Conservation (phyloP, 2,329 filamentous ascomycete genomes). For the Cladobotryum mycophilum region DNA sequence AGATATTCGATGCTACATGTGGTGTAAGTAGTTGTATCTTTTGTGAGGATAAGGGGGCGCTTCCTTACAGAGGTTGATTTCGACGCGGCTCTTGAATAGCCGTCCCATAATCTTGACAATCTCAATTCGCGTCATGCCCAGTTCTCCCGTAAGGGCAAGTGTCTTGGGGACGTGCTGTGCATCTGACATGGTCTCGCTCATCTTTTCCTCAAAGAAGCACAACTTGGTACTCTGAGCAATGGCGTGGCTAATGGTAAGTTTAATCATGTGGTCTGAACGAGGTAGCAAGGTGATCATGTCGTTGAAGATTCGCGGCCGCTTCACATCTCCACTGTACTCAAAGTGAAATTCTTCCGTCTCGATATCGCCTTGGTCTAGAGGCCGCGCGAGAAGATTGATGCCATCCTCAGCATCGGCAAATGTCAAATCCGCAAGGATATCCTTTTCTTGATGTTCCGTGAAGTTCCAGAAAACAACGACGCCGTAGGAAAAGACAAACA, state of each 20-base stretch:
- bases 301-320: constrained; percentile 89
- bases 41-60: neutral
- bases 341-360: constrained; percentile 99
- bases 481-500: constrained; percentile 96
- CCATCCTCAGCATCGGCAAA: constrained; percentile 69
- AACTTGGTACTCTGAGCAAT: constrained; percentile 97
- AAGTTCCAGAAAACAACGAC: constrained; percentile 99
- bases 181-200: constrained; percentile 89
- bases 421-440: constrained; percentile 88
- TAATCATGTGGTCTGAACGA: constrained; percentile 94
- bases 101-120: constrained; percentile 87
- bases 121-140: constrained; percentile 87
- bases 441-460: constrained; percentile 90
- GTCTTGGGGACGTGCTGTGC: constrained; percentile 88
- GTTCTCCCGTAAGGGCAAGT: constrained; percentile 78
- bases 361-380: constrained; percentile 81
- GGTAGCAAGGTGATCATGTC: constrained; percentile 98
- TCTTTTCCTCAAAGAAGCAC: constrained; percentile 91
- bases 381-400: constrained; percentile 65
- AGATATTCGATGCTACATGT: constrained; percentile 73
- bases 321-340: constrained; percentile 83
- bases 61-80: constrained; percentile 92
- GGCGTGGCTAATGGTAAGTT: constrained; percentile 92
- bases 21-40: neutral
- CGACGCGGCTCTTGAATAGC: constrained; percentile 88